Base-by-base conservation (phyloP, 345 rosid species). In the Cardiospermum halicacabum region DNA sequence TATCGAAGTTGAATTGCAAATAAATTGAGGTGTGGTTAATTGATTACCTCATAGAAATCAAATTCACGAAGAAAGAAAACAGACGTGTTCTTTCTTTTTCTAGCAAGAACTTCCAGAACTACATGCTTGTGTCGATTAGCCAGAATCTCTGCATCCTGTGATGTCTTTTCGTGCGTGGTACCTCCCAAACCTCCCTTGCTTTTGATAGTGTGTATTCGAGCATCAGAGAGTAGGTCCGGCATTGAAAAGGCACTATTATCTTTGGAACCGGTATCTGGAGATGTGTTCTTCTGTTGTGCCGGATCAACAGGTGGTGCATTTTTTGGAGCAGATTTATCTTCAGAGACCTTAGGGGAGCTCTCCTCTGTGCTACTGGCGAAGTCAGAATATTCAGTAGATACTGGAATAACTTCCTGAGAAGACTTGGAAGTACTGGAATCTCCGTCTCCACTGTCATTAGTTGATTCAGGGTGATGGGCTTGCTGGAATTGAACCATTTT, bases 61-160 rank as follows among this genome's bases (percentile, higher is more conserved):
- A 77, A 85, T 70, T 91, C 96, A 7, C 96, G 93, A 55, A 85
- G 84, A 67, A 88, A 88, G 80, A 81, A 75, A 1, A 62, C 7
- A 11, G 88, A 78, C 40, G 75, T 26, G 70, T 59, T 82, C 42
- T 76, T 83, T 75, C 74, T 78, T 65, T 66, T 77, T 31, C 72
- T 71, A 65, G 81, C 58, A 65, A 84, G 83, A 50, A 73, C 55
- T 61, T 84, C 85, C 34, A 88, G 69, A 74, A 88, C 87, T n/a
- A 65, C 54, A 60, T 91, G 92, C 64, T 79, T 68, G 55, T 49
- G 43, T 36, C 18, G 75, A 65, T 39, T 47, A 56, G 43, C 18
- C 26, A 59, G 24, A 10, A 60, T n/a, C 71, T n/a, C 61, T 32
- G 32, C 58, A 40, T 64, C 61, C 18, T 15, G 26, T 12, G 21